phyloP scores from a whole-genome alignment of 768 basidiomycete genomes.

The Tricholoma flavovirens region DNA sequence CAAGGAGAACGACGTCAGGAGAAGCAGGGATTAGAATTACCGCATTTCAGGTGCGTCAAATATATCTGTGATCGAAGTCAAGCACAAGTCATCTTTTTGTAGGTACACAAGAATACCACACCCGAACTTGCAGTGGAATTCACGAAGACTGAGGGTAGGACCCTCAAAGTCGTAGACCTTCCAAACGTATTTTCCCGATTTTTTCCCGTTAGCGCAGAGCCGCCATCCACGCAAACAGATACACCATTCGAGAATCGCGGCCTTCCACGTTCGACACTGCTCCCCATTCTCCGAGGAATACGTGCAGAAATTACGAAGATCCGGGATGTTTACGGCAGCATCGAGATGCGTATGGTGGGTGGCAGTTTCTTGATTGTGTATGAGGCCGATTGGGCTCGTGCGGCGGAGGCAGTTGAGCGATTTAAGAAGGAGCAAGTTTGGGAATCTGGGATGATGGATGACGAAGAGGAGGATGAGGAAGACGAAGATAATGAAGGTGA shows the following conservation, averaged over 20 bases:
- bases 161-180: constrained; percentile 62
- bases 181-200: constrained; percentile 72
- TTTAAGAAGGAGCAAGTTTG: not conserved
- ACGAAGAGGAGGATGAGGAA: constrained; percentile 30
- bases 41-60: constrained; percentile 73
- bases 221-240: not conserved
- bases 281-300: constrained; percentile 53
- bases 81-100: not conserved
- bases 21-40: constrained; percentile 80
- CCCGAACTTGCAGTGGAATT: constrained; percentile 48
- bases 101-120: constrained; percentile 71
- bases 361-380: constrained; percentile 80
- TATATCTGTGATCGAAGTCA: not conserved
- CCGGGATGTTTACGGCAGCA: constrained; percentile 36
- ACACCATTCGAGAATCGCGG: constrained; percentile 30
- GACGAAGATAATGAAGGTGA: constrained; percentile 7
- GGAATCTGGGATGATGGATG: not conserved
- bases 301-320: constrained; percentile 49
- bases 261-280: constrained; percentile 47
- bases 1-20: constrained; percentile 62
- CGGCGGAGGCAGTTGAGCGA: constrained; percentile 9
- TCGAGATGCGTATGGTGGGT: constrained; percentile 80
- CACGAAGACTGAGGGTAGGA: constrained; percentile 74
- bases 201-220: constrained; percentile 51
- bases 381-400: constrained; percentile 38